phyloP scores from a whole-genome alignment of 1,284 basidiomycete species.

The Coniferiporia sulphurascens region DNA sequence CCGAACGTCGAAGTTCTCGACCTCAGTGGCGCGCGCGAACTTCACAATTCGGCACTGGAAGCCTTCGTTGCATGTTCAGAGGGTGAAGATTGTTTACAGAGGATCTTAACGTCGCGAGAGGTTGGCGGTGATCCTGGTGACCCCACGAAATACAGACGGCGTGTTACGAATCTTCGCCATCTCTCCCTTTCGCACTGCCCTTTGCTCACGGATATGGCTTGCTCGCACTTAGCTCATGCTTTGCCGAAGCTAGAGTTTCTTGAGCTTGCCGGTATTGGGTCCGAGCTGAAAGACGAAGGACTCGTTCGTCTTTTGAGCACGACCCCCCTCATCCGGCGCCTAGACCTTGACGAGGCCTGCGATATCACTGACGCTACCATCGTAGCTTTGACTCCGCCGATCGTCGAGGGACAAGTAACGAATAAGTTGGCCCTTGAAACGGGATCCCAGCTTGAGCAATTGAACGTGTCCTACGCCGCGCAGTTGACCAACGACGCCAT shows the following conservation, averaged over 20 bases:
- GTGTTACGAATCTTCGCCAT: constrained; percentile 72
- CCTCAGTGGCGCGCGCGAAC: constrained; percentile 61
- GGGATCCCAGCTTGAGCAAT: constrained; percentile 66
- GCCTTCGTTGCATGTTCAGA: constrained; percentile 60
- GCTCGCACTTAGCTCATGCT: constrained; percentile 65
- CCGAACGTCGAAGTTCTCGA: constrained; percentile 81
- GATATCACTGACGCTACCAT: constrained; percentile 75
- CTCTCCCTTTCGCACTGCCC: constrained; percentile 74
- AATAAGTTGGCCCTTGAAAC: constrained; percentile 28
- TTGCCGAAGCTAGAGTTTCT: constrained; percentile 76
- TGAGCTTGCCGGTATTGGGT: constrained; percentile 76
- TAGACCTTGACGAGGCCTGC: constrained; percentile 83
- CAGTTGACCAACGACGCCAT: constrained; percentile 63
- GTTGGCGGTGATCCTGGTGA: constrained; percentile 57
- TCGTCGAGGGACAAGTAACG: constrained; percentile 2
- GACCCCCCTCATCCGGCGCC: constrained; percentile 62
- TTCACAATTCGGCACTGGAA: constrained; percentile 73
- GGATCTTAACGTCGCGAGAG: constrained; percentile 54
- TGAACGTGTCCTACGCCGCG: constrained; percentile 67
- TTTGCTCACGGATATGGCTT: constrained; percentile 69
- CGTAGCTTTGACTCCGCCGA: constrained; percentile 54
- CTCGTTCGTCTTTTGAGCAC: constrained; percentile 69
- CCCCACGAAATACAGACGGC: constrained; percentile 46
- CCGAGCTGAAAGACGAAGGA: constrained; percentile 64
- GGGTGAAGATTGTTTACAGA: constrained; percentile 29